Evolutionary conservation across 1,139 yeast species (phyloP).

Genomic region (Blastobotrys raffinosifermentans): DNA sequence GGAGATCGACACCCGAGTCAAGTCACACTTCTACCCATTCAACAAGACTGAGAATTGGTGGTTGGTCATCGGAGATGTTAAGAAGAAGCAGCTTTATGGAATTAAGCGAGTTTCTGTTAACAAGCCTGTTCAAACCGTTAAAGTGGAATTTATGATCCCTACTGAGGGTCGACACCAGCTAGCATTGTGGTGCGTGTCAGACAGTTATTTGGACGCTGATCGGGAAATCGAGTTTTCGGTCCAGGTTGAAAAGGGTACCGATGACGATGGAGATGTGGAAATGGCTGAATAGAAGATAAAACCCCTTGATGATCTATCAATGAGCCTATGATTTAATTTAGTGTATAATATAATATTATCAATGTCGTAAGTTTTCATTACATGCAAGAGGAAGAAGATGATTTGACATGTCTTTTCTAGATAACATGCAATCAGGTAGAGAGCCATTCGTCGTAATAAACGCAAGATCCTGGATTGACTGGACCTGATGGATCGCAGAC

Average conservation of each 20-base stretch:
- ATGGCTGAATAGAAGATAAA: conserved; percentile 11
- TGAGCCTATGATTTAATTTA: neutral
- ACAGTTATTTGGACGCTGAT: conserved; percentile 86
- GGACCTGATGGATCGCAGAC: conserved; percentile 31
- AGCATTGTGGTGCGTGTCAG: conserved; percentile 83
- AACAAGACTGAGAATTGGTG: conserved; percentile 65
- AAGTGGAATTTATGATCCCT: conserved; percentile 54
- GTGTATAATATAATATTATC: neutral
- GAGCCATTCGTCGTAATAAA: conserved; percentile 34
- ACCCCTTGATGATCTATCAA: neutral
- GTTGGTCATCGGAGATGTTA: conserved; percentile 72
- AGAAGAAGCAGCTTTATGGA: conserved; percentile 59
- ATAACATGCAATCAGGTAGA: conserved; percentile 6
- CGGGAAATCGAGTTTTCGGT: conserved; percentile 60
- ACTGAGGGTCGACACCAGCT: conserved; percentile 54
- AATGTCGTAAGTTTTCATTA: neutral
- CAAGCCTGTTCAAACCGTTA: conserved; percentile 48
- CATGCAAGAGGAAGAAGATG: too few species aligned
- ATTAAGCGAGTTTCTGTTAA: conserved; percentile 59
- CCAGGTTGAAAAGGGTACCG: conserved; percentile 37
- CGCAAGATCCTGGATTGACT: conserved; percentile 32
- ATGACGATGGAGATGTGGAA: conserved; percentile 25
- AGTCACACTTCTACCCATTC: conserved; percentile 51
- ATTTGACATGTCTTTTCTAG: too few species aligned
- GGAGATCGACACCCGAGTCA: conserved; percentile 50